Percentiles rank a stretch among this genome's conserved stretches.
These are phyloP conservation scores for Salvia hispanica DNA, from an alignment of 257 asterid species.

Conservation along the genomic window DNA sequence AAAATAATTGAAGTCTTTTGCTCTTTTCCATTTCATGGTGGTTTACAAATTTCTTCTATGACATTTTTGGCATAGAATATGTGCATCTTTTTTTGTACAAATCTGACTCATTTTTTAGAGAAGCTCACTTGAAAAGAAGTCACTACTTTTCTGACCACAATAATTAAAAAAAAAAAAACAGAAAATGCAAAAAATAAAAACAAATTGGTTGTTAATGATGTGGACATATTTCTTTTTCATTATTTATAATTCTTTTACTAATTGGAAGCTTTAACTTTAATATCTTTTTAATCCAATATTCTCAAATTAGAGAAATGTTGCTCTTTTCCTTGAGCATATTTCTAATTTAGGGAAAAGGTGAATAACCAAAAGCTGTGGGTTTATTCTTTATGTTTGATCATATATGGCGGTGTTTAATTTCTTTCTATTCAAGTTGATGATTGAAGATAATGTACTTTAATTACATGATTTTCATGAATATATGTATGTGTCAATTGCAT, in stretches of 20 bases:
- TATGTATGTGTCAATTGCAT: background rate
- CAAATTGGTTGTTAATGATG: conserved; percentile 20
- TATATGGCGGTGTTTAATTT: conserved; percentile 21
- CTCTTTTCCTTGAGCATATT: conserved; percentile 33
- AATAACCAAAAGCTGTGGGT: conserved; percentile 18
- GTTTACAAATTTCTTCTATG: background rate
- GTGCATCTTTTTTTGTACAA: background rate
- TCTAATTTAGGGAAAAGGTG: conserved; percentile 35
- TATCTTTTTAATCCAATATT: background rate
- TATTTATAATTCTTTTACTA: conserved; percentile 17
- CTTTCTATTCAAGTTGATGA: conserved; percentile 19
- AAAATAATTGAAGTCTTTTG: background rate
- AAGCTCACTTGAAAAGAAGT: conserved; percentile 38
- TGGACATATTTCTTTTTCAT: conserved; percentile 17
- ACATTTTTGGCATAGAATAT: conserved; percentile 15
- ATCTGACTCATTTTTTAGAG: background rate
- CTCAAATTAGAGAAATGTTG: conserved; percentile 12
- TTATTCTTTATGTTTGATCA: conserved; percentile 25
- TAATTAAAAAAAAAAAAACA: background rate
- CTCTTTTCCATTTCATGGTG: background rate
- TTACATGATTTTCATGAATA: background rate
- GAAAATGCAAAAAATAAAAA: background rate
- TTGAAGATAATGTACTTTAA: conserved; percentile 8
- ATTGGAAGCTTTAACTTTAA: conserved; percentile 30
- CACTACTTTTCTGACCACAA: background rate